Evolutionary conservation across 2,329 filamentous ascomycete genomes (phyloP).

Genomic region (Botrytis pseudocinerea): DNA sequence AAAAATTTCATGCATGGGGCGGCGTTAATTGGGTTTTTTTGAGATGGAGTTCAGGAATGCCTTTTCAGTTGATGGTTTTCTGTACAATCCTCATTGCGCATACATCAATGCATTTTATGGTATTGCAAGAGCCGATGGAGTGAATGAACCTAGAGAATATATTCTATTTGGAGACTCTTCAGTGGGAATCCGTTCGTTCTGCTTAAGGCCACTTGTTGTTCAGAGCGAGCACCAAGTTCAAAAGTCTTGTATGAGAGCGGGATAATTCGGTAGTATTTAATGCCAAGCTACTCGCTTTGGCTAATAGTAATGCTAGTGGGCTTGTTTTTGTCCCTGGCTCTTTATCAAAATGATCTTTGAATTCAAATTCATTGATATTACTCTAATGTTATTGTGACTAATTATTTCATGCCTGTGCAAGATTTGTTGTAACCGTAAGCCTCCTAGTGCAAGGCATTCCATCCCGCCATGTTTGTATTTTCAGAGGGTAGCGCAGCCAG

Average conservation of each 20-base stretch:
- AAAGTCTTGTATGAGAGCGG: conserved; percentile 12
- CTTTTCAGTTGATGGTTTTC: conserved; percentile 26
- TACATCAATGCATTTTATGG: conserved; percentile 13
- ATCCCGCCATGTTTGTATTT: conserved; percentile 12
- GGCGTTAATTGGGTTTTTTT: conserved; percentile 20
- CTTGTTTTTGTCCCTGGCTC: conserved; percentile 27
- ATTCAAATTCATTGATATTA: conserved; percentile 11
- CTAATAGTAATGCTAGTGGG: conserved; percentile 35
- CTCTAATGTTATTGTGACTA: conserved; percentile 31
- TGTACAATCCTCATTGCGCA: conserved; percentile 26
- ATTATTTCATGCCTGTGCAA: conserved; percentile 23
- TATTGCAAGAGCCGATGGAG: conserved; percentile 6
- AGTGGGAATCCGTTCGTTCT: conserved; percentile 17
- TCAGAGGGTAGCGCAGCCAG: conserved; percentile 15
- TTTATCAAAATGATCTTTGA: conserved; percentile 18
- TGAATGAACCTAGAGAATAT: conserved; percentile 9
- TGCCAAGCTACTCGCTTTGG: conserved; percentile 31
- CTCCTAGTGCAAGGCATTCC: conserved; percentile 27
- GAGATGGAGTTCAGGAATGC: conserved; percentile 16
- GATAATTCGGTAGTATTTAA: conserved; percentile 30
- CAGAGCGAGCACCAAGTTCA: background rate
- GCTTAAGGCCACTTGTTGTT: conserved; percentile 15
- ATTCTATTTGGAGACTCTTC: conserved; percentile 17
- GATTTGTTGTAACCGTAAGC: conserved; percentile 20
- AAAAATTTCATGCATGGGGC: conserved; percentile 22